Evolutionary conservation across 1,139 yeast genomes (phyloP).

Genomic region (Candida sp.): DNA sequence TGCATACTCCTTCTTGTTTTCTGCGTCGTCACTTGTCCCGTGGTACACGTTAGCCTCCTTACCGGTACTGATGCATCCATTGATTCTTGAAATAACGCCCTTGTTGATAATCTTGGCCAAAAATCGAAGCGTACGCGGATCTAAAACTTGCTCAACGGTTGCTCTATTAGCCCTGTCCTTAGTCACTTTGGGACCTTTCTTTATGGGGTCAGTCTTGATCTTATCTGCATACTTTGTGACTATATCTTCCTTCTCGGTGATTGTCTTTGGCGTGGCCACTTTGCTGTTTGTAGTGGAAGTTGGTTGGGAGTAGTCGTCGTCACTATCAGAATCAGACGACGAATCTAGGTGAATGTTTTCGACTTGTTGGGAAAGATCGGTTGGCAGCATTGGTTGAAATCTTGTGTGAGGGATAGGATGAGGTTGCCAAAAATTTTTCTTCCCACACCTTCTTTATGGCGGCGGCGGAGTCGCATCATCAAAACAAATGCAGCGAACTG

Average conservation of each 20-base stretch:
- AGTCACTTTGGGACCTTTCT: constrained; percentile 58
- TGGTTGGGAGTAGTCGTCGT: constrained; percentile 11
- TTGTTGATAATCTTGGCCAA: constrained; percentile 80
- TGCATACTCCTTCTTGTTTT: constrained; percentile 61
- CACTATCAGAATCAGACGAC: constrained; percentile 17
- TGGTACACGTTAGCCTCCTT: constrained; percentile 99
- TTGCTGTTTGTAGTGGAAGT: neutral
- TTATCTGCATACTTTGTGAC: constrained; percentile 64
- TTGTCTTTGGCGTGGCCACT: constrained; percentile 17
- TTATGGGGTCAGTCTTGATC: constrained; percentile 66
- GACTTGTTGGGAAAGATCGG: constrained; percentile 3
- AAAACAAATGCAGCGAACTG: neutral
- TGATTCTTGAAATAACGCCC: constrained; percentile 82
- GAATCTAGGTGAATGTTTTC: constrained; percentile 4
- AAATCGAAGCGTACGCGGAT: constrained; percentile 90
- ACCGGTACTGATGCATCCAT: constrained; percentile 96
- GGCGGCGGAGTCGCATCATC: neutral
- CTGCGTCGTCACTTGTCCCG: constrained; percentile 72
- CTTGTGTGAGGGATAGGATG: neutral
- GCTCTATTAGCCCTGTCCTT: constrained; percentile 94
- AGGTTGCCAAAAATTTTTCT: constrained; percentile 5
- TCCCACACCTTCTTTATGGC: neutral
- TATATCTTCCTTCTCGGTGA: constrained; percentile 59
- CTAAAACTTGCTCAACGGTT: constrained; percentile 95
- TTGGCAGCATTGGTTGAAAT: constrained; percentile 1